Percentiles rank a stretch among this genome's conserved stretches.
phyloP scores from a whole-genome alignment of 2,329 filamentous ascomycete species.

The Elsinoe necatrix region DNA sequence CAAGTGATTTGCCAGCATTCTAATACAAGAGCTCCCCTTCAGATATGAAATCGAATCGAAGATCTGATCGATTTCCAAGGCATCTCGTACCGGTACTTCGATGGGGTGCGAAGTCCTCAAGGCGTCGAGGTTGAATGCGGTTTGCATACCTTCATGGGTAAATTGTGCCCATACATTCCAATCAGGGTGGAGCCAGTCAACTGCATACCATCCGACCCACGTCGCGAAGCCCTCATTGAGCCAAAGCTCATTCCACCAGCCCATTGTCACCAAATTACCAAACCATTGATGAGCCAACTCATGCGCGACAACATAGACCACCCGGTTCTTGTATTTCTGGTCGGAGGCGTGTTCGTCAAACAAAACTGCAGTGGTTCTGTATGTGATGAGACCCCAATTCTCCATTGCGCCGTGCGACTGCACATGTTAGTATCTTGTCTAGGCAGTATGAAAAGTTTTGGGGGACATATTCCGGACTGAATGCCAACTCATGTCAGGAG shows the following conservation, averaged over 20 bases:
- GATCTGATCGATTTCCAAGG: slow-evolving; percentile 93
- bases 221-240: slow-evolving; percentile 95
- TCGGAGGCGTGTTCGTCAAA: slow-evolving; percentile 91
- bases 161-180: slow-evolving; percentile 99
- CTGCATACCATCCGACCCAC: slow-evolving; percentile 92
- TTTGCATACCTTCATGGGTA: slow-evolving; percentile 88
- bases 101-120: slow-evolving; percentile 91
- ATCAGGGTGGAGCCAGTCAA: slow-evolving; percentile 88
- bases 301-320: slow-evolving; percentile 97
- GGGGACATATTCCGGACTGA: slow-evolving; percentile 37
- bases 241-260: slow-evolving; percentile 65
- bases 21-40: slow-evolving; percentile 91
- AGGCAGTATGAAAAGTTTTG: slow-evolving; percentile 13
- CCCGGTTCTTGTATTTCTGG: slow-evolving; percentile 79
- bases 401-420: slow-evolving; percentile 75
- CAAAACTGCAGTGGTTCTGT: slow-evolving; percentile 83
- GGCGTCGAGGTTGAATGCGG: slow-evolving; percentile 80
- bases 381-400: slow-evolving; percentile 95
- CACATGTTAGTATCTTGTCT: slow-evolving; percentile 30
- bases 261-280: slow-evolving; percentile 90
- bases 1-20: slow-evolving; percentile 89
- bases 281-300: slow-evolving; percentile 97
- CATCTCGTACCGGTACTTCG: slow-evolving; percentile 88
- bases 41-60: slow-evolving; percentile 96
- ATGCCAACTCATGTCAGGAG: not conserved